These are phyloP conservation scores for Gonium pectorale DNA, from an alignment of 139 green algal genomes.

Conservation along the genomic window DNA sequence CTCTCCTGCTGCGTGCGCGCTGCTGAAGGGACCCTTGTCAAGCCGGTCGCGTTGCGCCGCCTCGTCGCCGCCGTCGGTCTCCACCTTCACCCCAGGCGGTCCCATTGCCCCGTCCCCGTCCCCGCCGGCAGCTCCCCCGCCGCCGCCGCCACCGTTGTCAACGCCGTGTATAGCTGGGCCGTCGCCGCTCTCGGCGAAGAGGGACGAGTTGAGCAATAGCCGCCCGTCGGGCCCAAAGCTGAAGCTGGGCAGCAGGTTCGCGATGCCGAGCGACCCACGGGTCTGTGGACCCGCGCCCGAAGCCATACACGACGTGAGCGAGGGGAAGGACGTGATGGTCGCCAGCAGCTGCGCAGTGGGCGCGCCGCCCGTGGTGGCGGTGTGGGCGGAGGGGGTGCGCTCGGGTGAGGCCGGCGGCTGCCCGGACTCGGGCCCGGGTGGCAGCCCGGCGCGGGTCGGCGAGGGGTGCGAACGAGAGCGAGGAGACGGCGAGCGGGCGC, in stretches of 20 bases:
- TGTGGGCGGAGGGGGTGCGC: conserved; percentile 13
- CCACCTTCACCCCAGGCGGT: too few species aligned
- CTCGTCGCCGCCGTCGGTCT: too few species aligned
- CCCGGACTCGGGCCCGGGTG: neutral
- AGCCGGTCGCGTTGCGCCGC: too few species aligned
- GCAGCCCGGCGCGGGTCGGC: neutral
- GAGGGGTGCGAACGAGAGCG: neutral
- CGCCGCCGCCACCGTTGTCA: neutral
- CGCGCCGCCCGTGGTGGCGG: conserved; percentile 31
- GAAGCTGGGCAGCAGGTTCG: conserved; percentile 15
- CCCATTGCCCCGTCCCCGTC: neutral
- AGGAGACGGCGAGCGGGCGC: neutral
- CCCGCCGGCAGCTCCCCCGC: neutral
- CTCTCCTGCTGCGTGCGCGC: too few species aligned
- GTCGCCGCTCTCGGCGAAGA: neutral
- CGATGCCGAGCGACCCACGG: neutral
- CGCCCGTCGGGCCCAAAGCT: conserved; percentile 21
- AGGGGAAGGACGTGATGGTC: conserved; percentile 28
- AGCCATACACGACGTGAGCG: conserved; percentile 18
- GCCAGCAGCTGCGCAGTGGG: conserved; percentile 28
- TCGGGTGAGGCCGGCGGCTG: neutral
- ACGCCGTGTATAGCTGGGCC: too few species aligned
- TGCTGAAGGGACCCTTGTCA: too few species aligned
- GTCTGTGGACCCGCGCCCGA: neutral
- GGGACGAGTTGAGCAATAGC: too few species aligned